Evolutionary conservation across 1,284 basidiomycete species (phyloP), one percentile per base, ranked within the genome.

Genomic region (Ustilago nuda): DNA sequence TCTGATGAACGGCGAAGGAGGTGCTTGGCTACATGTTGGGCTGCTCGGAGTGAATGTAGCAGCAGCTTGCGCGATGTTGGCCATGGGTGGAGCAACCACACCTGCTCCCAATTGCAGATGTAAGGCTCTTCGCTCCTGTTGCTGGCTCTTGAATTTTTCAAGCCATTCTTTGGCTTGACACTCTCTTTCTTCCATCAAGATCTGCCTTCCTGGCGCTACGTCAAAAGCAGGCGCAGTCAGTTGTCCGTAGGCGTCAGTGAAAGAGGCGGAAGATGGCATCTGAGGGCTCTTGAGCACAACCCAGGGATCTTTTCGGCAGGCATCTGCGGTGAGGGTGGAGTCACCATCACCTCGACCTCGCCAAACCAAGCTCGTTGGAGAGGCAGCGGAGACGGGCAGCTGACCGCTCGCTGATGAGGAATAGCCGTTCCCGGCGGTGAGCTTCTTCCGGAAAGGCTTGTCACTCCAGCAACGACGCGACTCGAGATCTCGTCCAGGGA

Each of bases 291-390:
- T 68, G 37, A 76, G 43, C 7, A 63, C 61, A 3, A 68, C 61
- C 4, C 73, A 0, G 59, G 59, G 36, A 66, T 65, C 41, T 63
- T 66, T n/a, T 61, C 59, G 11, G 53, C 30, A 1, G 61, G 17
- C 62, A 69, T 48, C 12, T 61, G 56, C 9, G 73, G 73, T 7
- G 73, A 68, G 0, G 73, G 69, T 4, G 73, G 73, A 12, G 73
- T 76, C 9, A 76, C 62, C 54, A 67, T 68, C 19, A 76, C 69
- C 30, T 76, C 58, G 2, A 72, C 69, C 32, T 66, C 48, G 3
- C 69, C 65, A 33, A 72, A 72, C 33, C 46, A 54, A 12, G 23
- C 52, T 9, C 56, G 15, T 37, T 57, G 62, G 2, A 61, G 36
- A 1, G 62, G 56, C 1, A 62, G 48, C 5, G 69, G 69, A 2